A percentile compares a stretch with the other conserved stretches of the same genome.
phyloP scores from a whole-genome alignment of 768 basidiomycete genomes.

The Collybiopsis confluens region DNA sequence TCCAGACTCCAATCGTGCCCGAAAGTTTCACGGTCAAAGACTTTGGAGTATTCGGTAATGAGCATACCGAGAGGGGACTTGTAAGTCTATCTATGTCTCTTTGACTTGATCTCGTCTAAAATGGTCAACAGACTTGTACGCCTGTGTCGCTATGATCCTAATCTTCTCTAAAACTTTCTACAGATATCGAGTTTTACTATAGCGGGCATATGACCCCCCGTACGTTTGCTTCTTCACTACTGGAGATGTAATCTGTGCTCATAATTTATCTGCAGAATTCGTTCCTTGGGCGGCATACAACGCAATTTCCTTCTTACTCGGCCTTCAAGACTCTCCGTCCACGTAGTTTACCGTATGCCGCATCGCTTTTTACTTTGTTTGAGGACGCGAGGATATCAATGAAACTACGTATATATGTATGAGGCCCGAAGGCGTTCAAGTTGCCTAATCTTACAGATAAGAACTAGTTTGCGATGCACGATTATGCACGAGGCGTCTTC shows the following conservation, averaged over 20 bases:
- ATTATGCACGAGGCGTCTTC: too few species aligned
- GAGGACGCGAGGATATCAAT: too few species aligned
- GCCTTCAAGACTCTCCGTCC: slow-evolving; percentile 42
- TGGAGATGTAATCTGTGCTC: background rate
- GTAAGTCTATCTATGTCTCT: slow-evolving; percentile 30
- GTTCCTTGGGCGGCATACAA: slow-evolving; percentile 46
- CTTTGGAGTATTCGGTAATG: slow-evolving; percentile 57
- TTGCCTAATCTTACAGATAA: too few species aligned
- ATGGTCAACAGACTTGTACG: too few species aligned
- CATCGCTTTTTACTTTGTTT: too few species aligned
- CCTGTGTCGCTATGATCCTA: too few species aligned
- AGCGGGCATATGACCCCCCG: slow-evolving; percentile 61
- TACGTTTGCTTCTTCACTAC: slow-evolving; percentile 22
- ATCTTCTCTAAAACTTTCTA: background rate
- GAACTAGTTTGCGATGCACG: too few species aligned
- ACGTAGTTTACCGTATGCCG: background rate
- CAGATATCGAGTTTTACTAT: slow-evolving; percentile 54
- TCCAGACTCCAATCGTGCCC: slow-evolving; percentile 55
- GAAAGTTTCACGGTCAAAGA: slow-evolving; percentile 63
- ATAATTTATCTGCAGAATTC: slow-evolving; percentile 30
- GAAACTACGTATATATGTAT: too few species aligned
- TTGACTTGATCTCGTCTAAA: too few species aligned
- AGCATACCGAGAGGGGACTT: slow-evolving; percentile 64
- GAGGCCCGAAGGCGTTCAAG: too few species aligned
- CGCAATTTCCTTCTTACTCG: slow-evolving; percentile 38